Evolutionary conservation across 2,329 filamentous ascomycete genomes (phyloP), one percentile per base, ranked within the genome.

Genomic region (Aaosphaeria arxii): DNA sequence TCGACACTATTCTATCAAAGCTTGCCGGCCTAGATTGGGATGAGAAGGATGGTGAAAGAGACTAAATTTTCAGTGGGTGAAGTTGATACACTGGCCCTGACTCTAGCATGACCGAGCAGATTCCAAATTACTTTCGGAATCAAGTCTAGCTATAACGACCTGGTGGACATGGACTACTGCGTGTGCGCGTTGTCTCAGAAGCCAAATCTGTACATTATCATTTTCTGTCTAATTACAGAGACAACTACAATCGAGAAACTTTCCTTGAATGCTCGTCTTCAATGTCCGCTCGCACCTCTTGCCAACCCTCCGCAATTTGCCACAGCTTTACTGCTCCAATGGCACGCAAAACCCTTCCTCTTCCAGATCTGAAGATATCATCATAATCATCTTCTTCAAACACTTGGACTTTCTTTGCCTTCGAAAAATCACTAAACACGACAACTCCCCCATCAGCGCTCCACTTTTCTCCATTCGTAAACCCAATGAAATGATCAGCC

Each of bases 251-350:
- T 24, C 17, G 17, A 24, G 17, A 24, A 24, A 24, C 17, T 24
- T 24, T 24, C 17, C 17, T 24, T 24, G 17, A 24, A 24, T 24
- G 17, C 41, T 32, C 24, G 11, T 43, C 41, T 7, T 30, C 41
- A 30, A 11, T 29, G 31, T 64, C 62, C 33, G 46, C 41, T 24
- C 58, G 52, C 5, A 65, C 59, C n/a, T 59, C 57, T 40, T 65
- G 62, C 63, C 62, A 66, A 43, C 28, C 51, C 28, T 67, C 64
- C 11, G 55, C 57, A 38, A 67, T 17, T 43, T 28, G 42, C 58
- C 60, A 65, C 4, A 60, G 41, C 46, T 52, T 65, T 13, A 57
- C 48, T 33, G 42, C 45, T 1, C 56, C 62, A 32, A 66, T 59
- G 7, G 40, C 40, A 36, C 51, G 39, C 42, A 66, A 39, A 33